Base-by-base conservation (phyloP, 805 yeast species). In the Zygotorulaspora danielsina region DNA sequence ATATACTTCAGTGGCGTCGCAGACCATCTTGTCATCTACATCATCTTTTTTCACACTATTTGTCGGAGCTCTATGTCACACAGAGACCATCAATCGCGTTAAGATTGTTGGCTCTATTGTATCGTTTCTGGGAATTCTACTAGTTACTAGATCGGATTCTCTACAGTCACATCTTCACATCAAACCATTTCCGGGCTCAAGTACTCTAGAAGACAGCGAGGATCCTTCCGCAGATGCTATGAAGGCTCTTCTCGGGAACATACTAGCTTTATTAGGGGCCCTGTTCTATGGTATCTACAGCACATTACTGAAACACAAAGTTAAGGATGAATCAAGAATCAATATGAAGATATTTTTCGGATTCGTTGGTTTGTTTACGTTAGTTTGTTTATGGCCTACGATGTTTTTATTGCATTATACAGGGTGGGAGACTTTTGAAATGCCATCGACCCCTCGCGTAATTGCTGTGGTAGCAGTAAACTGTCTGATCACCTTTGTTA, bases 341-440 rank as follows among this genome's bases (percentile, higher is more conserved):
- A 82, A 93, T 59, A 86, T 94, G 70, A 84, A 81, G 58, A 69
- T 89, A 24, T 93, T 93, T 55, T 89, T 93, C 58, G 98, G 97
- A 0, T 89, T 85, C 63, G 97, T 93, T 17, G 98, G 98, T 1
- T 66, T 90, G 4, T 84, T 82, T 66, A 85, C 88, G 48, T 55
- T 83, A 7, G 51, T 86, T 0, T 61, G 79, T 8, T 59, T 89
- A 31, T 88, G 97, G 96, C 97, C 98, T 3, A 63, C 87, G 4
- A 57, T 93, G 6, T 38, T 87, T 0, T 41, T 85, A 1, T 71
- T 90, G 41, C 76, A 90, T 62, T 70, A 64, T 42, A 46, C 72
- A 1, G 83, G 82, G 1, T 61, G 78, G 41, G 98, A 93, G 61
- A 63, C 59, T 6, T 81, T 93, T 45, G 88, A 77, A 52, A 53